Conservation (phyloP, 1,284 basidiomycete genomes). For the Ceratobasidium papillatum region DNA sequence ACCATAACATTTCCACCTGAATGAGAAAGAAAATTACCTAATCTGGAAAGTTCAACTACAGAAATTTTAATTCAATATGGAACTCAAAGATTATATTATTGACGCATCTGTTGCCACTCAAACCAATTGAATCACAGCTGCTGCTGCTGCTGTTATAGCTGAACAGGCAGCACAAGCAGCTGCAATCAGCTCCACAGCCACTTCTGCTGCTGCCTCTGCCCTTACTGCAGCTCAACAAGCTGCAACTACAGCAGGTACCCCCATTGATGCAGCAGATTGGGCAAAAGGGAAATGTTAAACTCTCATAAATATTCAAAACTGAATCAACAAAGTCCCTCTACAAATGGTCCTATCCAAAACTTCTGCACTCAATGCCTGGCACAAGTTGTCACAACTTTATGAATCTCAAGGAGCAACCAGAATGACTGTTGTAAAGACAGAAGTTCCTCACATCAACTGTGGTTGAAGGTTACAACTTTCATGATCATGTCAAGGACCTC, state of each 20-base stretch:
- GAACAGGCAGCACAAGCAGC: too few species aligned
- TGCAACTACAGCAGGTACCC: too few species aligned
- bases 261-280: too few species aligned
- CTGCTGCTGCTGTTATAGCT: too few species aligned
- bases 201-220: too few species aligned
- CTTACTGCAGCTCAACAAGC: too few species aligned
- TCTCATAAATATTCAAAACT: background rate
- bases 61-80: background rate
- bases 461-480: background rate
- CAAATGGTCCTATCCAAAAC: background rate
- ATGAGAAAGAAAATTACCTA: background rate
- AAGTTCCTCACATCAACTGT: background rate
- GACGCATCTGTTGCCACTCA: background rate
- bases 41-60: background rate
- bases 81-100: background rate
- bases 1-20: background rate
- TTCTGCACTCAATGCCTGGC: background rate
- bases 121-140: background rate
- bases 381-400: background rate
- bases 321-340: background rate
- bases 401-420: background rate
- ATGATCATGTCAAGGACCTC: background rate
- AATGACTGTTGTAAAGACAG: background rate
- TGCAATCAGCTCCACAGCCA: too few species aligned
- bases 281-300: background rate